Evolutionary conservation across 2,329 filamentous ascomycete species (phyloP).

Genomic region (Fusarium succisae): DNA sequence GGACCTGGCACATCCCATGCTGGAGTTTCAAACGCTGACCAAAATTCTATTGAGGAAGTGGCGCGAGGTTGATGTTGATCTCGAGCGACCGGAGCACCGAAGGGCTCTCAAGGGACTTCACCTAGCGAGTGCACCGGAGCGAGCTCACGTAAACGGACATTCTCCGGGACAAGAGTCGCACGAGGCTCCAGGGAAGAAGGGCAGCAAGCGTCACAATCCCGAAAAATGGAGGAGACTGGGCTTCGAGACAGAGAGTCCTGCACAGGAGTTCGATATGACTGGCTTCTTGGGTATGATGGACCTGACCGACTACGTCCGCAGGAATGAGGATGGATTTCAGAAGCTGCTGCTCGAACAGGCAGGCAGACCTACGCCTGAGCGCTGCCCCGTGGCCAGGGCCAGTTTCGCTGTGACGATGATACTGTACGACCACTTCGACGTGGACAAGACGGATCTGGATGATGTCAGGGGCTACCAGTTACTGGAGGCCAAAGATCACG

Average conservation of each 20-base stretch:
- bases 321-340: constrained; percentile 91
- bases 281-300: constrained; percentile 99
- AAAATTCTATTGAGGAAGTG: constrained; percentile 89
- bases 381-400: constrained; percentile 87
- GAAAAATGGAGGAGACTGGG: constrained; percentile 94
- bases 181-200: constrained; percentile 59
- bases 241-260: constrained; percentile 90
- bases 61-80: constrained; percentile 83
- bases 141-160: constrained; percentile 51
- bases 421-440: constrained; percentile 94
- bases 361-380: constrained; percentile 72
- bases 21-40: constrained; percentile 93
- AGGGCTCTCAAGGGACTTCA: constrained; percentile 87
- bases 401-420: constrained; percentile 88
- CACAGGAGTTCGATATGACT: constrained; percentile 82
- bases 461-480: constrained; percentile 80
- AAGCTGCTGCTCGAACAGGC: constrained; percentile 92
- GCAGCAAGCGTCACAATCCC: constrained; percentile 78
- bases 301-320: constrained; percentile 89
- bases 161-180: constrained; percentile 50
- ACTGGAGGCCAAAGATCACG: constrained; percentile 80
- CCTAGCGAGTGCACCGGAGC: constrained; percentile 78
- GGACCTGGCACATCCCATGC: constrained; percentile 85
- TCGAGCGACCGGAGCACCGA: constrained; percentile 88
- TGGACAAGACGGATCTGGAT: constrained; percentile 83